phyloP scores from a whole-genome alignment of 2,329 filamentous ascomycete genomes.

The Aureobasidium sp. region DNA sequence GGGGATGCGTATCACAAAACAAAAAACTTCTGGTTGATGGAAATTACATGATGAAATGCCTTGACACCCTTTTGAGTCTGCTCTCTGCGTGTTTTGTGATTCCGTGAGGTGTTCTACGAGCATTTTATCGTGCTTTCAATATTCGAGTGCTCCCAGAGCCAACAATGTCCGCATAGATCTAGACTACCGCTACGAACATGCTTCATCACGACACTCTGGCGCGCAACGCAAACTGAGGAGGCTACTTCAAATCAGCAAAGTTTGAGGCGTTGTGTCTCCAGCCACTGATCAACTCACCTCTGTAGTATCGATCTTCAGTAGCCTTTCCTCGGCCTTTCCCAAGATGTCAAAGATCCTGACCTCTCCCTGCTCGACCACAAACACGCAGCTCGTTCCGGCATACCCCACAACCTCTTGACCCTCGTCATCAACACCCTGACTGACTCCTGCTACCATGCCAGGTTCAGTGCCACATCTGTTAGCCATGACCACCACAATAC shows the following conservation, averaged over 20 bases:
- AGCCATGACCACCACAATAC: slow-evolving; percentile 62
- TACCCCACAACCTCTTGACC: slow-evolving; percentile 43
- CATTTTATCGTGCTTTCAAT: not conserved
- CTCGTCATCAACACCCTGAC: slow-evolving; percentile 23
- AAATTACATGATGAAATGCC: slow-evolving; percentile 14
- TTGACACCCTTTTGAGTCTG: slow-evolving; percentile 5
- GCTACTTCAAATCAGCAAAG: not conserved
- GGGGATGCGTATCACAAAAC: slow-evolving; percentile 14
- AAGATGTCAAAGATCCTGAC: slow-evolving; percentile 64
- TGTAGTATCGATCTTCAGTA: slow-evolving; percentile 61
- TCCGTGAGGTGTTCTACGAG: not conserved
- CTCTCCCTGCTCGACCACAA: slow-evolving; percentile 58
- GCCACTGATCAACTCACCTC: slow-evolving; percentile 25
- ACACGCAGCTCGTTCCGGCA: slow-evolving; percentile 65
- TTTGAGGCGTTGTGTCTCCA: not conserved
- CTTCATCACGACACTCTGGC: not conserved
- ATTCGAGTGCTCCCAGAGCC: not conserved
- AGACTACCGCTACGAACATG: not conserved
- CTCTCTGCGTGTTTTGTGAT: not conserved
- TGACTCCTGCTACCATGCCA: slow-evolving; percentile 16
- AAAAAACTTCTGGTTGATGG: slow-evolving; percentile 17
- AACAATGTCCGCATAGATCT: not conserved
- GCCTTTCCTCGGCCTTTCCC: slow-evolving; percentile 61
- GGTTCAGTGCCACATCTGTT: slow-evolving; percentile 63
- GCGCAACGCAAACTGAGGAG: slow-evolving; percentile 21